These are phyloP conservation scores for Ilyonectria robusta DNA, from an alignment of 2,329 filamentous ascomycete genomes.

Conservation along the genomic window DNA sequence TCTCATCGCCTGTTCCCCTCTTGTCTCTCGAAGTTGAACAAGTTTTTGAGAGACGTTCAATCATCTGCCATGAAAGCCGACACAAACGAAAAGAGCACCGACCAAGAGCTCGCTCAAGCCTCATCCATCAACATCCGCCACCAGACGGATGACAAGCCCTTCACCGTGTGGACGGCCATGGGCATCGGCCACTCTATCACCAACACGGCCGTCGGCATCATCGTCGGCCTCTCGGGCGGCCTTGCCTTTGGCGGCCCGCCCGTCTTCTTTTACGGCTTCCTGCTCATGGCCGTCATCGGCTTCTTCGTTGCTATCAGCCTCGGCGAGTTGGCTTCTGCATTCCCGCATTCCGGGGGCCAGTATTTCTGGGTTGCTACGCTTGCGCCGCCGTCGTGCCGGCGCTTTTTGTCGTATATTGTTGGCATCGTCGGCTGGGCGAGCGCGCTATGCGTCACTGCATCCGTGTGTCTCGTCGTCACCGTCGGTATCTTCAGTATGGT, in stretches of 20 bases:
- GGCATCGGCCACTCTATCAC: conserved; percentile 7
- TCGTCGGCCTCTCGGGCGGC: background rate
- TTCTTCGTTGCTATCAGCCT: conserved; percentile 13
- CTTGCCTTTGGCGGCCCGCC: conserved; percentile 12
- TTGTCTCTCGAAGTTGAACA: no score
- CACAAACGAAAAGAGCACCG: no score
- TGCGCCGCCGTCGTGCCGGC: background rate
- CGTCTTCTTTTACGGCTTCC: conserved; percentile 27
- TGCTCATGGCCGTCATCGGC: conserved; percentile 12
- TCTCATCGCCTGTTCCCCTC: no score
- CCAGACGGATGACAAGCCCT: background rate
- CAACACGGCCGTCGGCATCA: conserved; percentile 5
- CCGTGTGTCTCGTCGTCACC: conserved; percentile 9
- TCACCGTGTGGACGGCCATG: conserved; percentile 7
- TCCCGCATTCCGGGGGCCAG: conserved; percentile 21
- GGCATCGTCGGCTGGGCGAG: conserved; percentile 18
- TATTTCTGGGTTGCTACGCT: conserved; percentile 16
- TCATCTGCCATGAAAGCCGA: no score
- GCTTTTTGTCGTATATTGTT: conserved; percentile 14
- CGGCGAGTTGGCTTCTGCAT: conserved; percentile 12
- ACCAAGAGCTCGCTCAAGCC: no score
- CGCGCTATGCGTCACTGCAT: conserved; percentile 17
- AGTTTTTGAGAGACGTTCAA: no score
- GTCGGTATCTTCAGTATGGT: conserved; percentile 9
- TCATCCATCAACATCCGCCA: background rate